Evolutionary conservation across 192 early-diverging fungal species (phyloP), one percentile per base, ranked within the genome.

Genomic region (Helicostylum pulchrum): DNA sequence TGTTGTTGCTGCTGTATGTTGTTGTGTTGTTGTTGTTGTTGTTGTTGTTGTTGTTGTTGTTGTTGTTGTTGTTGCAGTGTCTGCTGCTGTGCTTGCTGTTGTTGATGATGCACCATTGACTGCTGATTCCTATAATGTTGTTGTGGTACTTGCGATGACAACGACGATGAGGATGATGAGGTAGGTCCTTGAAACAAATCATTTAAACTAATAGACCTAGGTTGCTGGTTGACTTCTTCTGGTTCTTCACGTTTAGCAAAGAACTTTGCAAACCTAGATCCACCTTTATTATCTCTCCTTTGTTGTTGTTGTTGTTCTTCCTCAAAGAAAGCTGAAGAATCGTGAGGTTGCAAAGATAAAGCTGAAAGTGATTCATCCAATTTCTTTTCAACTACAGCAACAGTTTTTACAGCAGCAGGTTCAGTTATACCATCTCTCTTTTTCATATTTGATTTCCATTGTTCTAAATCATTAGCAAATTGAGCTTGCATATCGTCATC

Each of bases 391-490:
- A 39, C 36, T 3, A 39, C 36, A 10, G 36, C 36, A 6, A 39
- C 36, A 42, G 57, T 45, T 26, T 59, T 59, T 20, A 26, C 12
- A 14, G 1, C 2, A 19, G 9, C 46, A 2, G 36, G 42, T 14
- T 59, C 57, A 5, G 20, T 6, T 19, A 32, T 39, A 20, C 43
- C 57, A 26, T 84, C 77, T 19, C 80, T 78, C 51, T 85, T 72
- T 47, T 81, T 83, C 83, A 85, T 85, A 31, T 72, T 72, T 0
- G 77, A 71, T 47, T 83, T 85, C 83, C 83, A 85, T 30, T 77
- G 78, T 66, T 85, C 79, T 23, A 85, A 63, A 34, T 85, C 81
- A 53, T 83, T 77, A 0, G 78, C 71, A 64, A 78, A 82, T 20
- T 55, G 67, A 26, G 69, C 58, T 7, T 71, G 71, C 8, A 66